These are phyloP conservation scores for Paramecium tetraurelia DNA, from an alignment of 73 alveolate genomes.

Conservation along the genomic window DNA sequence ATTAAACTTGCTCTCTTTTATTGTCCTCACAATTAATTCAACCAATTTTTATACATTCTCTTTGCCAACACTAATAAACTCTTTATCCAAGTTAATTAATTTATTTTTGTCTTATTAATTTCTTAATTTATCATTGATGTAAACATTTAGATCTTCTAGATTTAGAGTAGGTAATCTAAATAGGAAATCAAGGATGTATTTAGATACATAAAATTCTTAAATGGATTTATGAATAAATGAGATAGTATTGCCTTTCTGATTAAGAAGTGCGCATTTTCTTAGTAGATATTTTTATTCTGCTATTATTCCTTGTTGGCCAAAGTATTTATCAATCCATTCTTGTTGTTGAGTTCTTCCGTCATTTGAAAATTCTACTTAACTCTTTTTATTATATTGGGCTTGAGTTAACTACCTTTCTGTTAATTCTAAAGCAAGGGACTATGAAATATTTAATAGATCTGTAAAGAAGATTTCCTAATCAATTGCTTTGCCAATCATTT, in stretches of 20 bases:
- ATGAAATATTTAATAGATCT: background rate
- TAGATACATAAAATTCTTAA: conserved; percentile 8
- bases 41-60: background rate
- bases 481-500: background rate
- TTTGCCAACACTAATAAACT: background rate
- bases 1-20: background rate
- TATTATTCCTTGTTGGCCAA: background rate
- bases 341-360: background rate
- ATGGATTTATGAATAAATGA: conserved; percentile 1
- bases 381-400: background rate
- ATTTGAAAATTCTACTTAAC: background rate
- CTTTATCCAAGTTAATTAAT: background rate
- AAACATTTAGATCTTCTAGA: background rate
- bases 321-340: conserved; percentile 1
- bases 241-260: background rate
- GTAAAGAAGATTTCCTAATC: background rate
- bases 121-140: background rate
- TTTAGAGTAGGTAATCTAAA: background rate
- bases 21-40: background rate
- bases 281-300: background rate
- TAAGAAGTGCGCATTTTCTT: background rate
- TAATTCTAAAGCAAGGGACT: background rate
- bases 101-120: background rate
- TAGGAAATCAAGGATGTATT: background rate
- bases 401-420: background rate